Evolutionary conservation across 1,139 yeast species (phyloP), one percentile per base, ranked within the genome.

Genomic region (Meyerozyma guilliermondii): DNA sequence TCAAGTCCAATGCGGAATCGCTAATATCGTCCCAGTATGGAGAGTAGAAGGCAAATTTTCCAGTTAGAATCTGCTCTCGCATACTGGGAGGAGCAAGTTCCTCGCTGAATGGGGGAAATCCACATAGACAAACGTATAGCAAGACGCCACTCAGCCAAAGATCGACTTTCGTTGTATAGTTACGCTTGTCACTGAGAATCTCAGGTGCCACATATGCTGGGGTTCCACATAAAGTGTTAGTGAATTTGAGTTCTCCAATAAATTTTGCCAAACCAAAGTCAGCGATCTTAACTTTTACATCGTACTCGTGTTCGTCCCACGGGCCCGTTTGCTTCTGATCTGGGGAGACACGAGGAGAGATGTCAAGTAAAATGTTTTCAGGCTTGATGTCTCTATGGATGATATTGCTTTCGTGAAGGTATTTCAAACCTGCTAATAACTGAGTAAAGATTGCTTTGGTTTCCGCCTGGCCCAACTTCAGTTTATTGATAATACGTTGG

Each of bases 321-420:
- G 91, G 91, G 0, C 87, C 86, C 0, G 64, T 78, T 65, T 84
- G 84, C 5, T 80, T 81, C 43, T 76, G 76, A 24, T 66, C 66
- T 0, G 58, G 44, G 7, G 65, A 52, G 0, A 58, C 52, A 39
- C 78, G 63, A 7, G 76, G 80, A 0, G 69, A 70, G 16, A 83
- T 79, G 56, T 88, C 96, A 16, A 89, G 65, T 28, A 89, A 67
- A n/a, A 88, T 79, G 56, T 88, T 88, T 55, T 88, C 96, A 0
- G 96, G 96, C 56, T 88, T 88, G 45, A 89, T 85, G 58, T 88
- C 94, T 48, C 96, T 62, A 64, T 88, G 96, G 5, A 94, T 91
- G 35, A 88, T 84, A 41, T 92, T 88, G 40, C 74, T 75, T 3
- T 73, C 68, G 57, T 88, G 96, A 35, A 87, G 60, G 56, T 84